A percentile compares a stretch with the other conserved stretches of the same genome.
Evolutionary conservation across 2,329 filamentous ascomycete genomes (phyloP).

Genomic region (Hymenoscyphus fraxineus): DNA sequence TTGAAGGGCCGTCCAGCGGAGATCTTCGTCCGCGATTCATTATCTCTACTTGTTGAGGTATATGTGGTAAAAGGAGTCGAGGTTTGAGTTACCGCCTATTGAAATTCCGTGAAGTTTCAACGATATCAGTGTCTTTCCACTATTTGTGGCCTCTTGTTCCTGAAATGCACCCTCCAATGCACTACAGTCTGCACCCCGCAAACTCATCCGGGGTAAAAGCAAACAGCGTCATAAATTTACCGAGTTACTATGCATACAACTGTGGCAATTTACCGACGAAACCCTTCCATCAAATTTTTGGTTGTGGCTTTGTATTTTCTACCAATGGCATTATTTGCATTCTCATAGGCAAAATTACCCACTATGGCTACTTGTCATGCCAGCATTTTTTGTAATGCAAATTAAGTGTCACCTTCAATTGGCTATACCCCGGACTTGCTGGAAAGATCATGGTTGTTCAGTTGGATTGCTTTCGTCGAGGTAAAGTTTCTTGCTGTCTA

Average conservation of each 20-base stretch:
- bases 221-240: neutral
- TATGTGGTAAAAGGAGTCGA: neutral
- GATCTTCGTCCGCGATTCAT: neutral
- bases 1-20: conserved; percentile 1
- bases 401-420: conserved; percentile 1
- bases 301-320: neutral
- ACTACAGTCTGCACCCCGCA: conserved; percentile 5
- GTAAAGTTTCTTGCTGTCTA: neutral
- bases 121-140: neutral
- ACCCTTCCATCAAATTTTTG: neutral
- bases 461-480: neutral
- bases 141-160: neutral
- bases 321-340: neutral
- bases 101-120: neutral
- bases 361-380: conserved; percentile 6
- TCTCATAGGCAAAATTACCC: conserved; percentile 8
- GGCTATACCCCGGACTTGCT: neutral
- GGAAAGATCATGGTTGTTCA: neutral
- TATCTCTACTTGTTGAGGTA: neutral
- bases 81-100: neutral
- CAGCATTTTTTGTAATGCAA: neutral
- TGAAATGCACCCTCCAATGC: neutral
- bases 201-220: conserved; percentile 1
- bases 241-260: neutral
- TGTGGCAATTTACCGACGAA: neutral